phyloP scores from a whole-genome alignment of 78 protist species.

The Dictyostelium discoideum region DNA sequence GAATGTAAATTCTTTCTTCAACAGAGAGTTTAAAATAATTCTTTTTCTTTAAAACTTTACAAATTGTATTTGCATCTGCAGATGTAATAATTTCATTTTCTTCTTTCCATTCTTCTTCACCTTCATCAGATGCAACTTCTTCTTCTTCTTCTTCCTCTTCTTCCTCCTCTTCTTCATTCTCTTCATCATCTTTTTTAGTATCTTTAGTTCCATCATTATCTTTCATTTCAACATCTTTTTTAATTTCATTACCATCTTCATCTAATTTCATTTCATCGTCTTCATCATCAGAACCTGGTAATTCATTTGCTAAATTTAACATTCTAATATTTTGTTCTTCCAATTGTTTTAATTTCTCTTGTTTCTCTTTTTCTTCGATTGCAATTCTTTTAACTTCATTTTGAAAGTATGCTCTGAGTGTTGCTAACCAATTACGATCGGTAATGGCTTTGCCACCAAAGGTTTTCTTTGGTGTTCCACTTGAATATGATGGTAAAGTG shows the following conservation, averaged over 20 bases:
- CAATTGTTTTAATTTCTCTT: slow-evolving; percentile 24
- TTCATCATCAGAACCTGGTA: slow-evolving; percentile 24
- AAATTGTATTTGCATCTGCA: slow-evolving; percentile 16
- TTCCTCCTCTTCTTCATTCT: neutral
- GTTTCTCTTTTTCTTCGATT: slow-evolving; percentile 20
- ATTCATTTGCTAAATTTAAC: slow-evolving; percentile 56
- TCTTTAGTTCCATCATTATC: neutral
- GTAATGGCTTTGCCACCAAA: slow-evolving; percentile 15
- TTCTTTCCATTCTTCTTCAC: slow-evolving; percentile 2
- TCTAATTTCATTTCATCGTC: neutral
- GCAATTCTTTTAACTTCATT: slow-evolving; percentile 32
- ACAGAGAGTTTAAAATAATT: slow-evolving; percentile 25
- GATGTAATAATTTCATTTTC: neutral
- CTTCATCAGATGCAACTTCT: neutral
- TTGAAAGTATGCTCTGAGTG: slow-evolving; percentile 11
- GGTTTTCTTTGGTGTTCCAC: slow-evolving; percentile 45
- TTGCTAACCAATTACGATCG: slow-evolving; percentile 37
- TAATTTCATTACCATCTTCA: neutral
- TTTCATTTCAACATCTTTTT: neutral
- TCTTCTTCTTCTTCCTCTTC: slow-evolving; percentile 34
- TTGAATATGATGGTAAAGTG: neutral
- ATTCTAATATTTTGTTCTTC: slow-evolving; percentile 38
- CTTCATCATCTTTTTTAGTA: neutral
- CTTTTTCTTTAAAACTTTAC: slow-evolving; percentile 37
- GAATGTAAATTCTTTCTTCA: slow-evolving; percentile 36